Conservation (phyloP, 345 rosid genomes). For the Moricandia arvensis region DNA sequence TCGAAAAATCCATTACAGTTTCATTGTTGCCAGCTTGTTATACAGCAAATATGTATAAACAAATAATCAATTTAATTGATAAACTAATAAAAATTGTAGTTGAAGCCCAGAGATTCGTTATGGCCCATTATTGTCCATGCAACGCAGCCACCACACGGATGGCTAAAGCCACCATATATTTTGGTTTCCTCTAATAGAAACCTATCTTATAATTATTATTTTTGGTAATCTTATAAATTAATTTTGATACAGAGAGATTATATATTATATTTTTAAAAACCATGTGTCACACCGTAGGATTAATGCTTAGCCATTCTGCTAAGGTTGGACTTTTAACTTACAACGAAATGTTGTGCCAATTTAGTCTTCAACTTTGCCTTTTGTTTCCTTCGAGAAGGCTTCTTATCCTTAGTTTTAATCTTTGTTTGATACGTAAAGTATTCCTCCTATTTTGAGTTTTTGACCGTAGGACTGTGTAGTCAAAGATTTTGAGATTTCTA, state of each 20-base stretch:
- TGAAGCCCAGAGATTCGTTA: conserved; percentile 36
- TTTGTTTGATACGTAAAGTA: conserved; percentile 11
- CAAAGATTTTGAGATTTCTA: conserved; percentile 22
- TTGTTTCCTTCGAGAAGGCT: conserved; percentile 6
- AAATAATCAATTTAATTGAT: not conserved
- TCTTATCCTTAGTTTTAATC: not conserved
- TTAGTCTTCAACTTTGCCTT: conserved; percentile 20
- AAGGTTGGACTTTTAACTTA: conserved; percentile 21
- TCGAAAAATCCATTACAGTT: conserved; percentile 12
- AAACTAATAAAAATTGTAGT: conserved; percentile 2
- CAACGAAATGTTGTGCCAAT: not conserved
- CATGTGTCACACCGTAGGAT: conserved; percentile 9
- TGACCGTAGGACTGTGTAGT: conserved; percentile 24
- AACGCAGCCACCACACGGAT: conserved; percentile 34
- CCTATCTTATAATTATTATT: not conserved
- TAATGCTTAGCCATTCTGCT: conserved; percentile 12
- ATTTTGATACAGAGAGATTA: not conserved
- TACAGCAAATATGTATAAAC: conserved; percentile 18
- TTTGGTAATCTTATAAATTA: not conserved
- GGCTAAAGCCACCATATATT: conserved; percentile 21
- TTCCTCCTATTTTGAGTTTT: conserved; percentile 6
- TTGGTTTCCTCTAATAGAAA: not conserved
- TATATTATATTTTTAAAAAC: not conserved
- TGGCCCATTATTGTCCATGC: conserved; percentile 34
- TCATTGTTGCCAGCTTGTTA: conserved; percentile 33